phyloP scores from a whole-genome alignment of 2,329 filamentous ascomycete genomes.

The Talaromyces piceae region DNA sequence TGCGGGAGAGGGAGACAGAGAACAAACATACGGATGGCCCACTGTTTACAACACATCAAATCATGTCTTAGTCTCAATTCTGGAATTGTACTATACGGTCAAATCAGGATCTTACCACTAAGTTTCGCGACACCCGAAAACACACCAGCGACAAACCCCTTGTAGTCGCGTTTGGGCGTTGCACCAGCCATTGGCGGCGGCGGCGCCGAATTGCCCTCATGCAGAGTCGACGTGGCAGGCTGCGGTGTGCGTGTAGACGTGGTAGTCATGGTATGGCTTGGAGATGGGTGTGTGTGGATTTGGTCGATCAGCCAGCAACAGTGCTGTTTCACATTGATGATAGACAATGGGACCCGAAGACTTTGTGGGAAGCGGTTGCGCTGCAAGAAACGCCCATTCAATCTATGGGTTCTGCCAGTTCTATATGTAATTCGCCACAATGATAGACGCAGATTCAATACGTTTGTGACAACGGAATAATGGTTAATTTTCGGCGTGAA shows the following conservation, averaged over 20 bases:
- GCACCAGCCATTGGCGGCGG: not conserved
- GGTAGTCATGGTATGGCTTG: slow-evolving; percentile 7
- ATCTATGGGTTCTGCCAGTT: not conserved
- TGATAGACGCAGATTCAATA: too few relatives aligned
- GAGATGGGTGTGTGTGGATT: too few relatives aligned
- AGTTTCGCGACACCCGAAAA: slow-evolving; percentile 92
- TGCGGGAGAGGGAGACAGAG: too few relatives aligned
- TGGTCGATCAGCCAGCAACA: not conserved
- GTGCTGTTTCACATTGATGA: slow-evolving; percentile 4
- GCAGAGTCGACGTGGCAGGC: slow-evolving; percentile 5
- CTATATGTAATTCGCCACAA: not conserved
- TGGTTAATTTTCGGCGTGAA: not conserved
- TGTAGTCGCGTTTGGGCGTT: slow-evolving; percentile 56
- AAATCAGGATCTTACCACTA: slow-evolving; percentile 51
- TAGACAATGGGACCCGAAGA: too few relatives aligned
- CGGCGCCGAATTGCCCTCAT: not conserved
- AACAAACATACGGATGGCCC: slow-evolving; percentile 50
- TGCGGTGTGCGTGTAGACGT: slow-evolving; percentile 4
- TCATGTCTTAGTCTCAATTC: not conserved
- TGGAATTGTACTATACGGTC: too few relatives aligned
- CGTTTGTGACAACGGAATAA: not conserved
- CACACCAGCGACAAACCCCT: slow-evolving; percentile 94
- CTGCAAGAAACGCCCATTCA: not conserved
- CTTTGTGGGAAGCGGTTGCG: too few relatives aligned
- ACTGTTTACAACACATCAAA: slow-evolving; percentile 33